A percentile compares a stretch with the other conserved stretches of the same genome.
Conservation (phyloP, 176 grass and related monocot genomes). For the Chloris gayana region DNA sequence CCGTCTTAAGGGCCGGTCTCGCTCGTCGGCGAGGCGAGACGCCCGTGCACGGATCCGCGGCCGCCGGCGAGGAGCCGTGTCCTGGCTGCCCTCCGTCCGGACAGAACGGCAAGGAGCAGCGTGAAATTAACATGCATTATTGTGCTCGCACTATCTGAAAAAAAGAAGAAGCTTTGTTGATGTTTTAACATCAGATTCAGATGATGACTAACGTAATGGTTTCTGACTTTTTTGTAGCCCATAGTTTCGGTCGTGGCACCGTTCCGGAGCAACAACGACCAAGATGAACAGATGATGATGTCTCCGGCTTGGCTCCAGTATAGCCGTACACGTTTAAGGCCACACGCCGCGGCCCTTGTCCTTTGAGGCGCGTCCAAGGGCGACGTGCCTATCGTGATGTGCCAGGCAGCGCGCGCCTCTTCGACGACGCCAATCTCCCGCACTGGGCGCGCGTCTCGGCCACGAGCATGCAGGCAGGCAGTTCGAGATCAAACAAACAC, state of each 20-base stretch:
- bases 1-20: constrained; percentile 17
- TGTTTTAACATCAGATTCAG: not conserved
- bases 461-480: not conserved
- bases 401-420: constrained; percentile 19
- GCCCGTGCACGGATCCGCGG: constrained; percentile 10
- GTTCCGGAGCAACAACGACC: not conserved
- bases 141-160: not conserved
- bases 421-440: constrained; percentile 29
- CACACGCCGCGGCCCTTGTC: constrained; percentile 36
- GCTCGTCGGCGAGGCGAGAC: constrained; percentile 28
- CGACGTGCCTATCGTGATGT: not conserved
- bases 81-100: not conserved
- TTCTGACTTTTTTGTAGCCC: not conserved
- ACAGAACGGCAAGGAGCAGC: not conserved
- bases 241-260: not conserved
- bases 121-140: not conserved
- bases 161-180: not conserved
- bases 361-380: constrained; percentile 33
- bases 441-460: not conserved
- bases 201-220: not conserved
- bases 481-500: not conserved
- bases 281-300: not conserved
- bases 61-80: not conserved
- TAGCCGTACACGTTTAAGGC: constrained; percentile 10
- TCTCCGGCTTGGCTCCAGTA: not conserved